Percentiles rank a stretch among this genome's conserved stretches.
These are phyloP conservation scores for Vigna reflexopilosa DNA, from an alignment of 306 rosid genomes.

Conservation along the genomic window DNA sequence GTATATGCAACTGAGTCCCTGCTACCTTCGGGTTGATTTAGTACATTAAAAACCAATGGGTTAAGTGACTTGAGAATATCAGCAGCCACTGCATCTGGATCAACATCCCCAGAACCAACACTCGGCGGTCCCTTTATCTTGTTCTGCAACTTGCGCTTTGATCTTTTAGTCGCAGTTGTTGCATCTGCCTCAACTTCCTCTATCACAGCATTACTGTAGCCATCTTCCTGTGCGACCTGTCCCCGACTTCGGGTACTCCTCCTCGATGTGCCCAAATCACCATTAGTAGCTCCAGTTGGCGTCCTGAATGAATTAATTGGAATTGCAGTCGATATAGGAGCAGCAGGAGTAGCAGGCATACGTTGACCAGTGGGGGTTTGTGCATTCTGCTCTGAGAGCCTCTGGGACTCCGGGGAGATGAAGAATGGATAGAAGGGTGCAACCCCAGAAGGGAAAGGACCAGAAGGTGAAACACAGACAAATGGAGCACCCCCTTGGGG, in stretches of 20 bases:
- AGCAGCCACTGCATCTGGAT: conserved; percentile 58
- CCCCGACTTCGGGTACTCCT: conserved; percentile 39
- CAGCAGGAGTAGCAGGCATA: conserved; percentile 41
- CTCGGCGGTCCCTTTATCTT: conserved; percentile 48
- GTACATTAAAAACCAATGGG: conserved; percentile 51
- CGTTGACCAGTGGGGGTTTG: conserved; percentile 52
- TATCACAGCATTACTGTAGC: conserved; percentile 42
- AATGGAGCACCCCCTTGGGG: conserved; percentile 89
- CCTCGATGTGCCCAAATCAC: conserved; percentile 49
- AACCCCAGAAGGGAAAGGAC: conserved; percentile 87
- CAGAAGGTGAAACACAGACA: conserved; percentile 83
- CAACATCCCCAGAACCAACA: conserved; percentile 44
- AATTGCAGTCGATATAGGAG: conserved; percentile 63
- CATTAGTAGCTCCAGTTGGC: conserved; percentile 58
- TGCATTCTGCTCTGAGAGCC: conserved; percentile 56
- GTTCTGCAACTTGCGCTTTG: conserved; percentile 48
- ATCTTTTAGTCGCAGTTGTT: conserved; percentile 51
- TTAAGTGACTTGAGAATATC: conserved; percentile 59
- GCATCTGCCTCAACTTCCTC: conserved; percentile 51
- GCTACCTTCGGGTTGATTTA: conserved; percentile 64
- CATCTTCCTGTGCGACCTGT: conserved; percentile 53
- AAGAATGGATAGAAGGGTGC: conserved; percentile 82
- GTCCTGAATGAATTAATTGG: conserved; percentile 81
- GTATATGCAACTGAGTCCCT: conserved; percentile 57
- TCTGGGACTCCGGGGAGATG: conserved; percentile 60